These are phyloP conservation scores for Blastobotrys mokoenaii DNA, from an alignment of 805 yeast genomes.

Conservation along the genomic window DNA sequence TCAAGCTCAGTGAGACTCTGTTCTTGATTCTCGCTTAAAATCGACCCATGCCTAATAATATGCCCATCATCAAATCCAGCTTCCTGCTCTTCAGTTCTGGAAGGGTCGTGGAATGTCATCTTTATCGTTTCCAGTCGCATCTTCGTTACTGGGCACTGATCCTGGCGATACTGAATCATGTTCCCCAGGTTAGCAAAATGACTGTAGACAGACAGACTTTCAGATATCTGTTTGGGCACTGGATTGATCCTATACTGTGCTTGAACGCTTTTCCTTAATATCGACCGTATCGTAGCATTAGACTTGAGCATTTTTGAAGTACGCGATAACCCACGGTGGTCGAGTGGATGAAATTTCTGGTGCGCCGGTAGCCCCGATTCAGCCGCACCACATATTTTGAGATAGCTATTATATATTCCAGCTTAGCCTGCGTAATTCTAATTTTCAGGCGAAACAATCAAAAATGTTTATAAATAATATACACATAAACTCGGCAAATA, in stretches of 20 bases:
- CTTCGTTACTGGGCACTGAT: constrained; percentile 27
- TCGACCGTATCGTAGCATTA: not conserved
- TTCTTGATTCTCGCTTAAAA: not conserved
- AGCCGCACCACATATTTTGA: no score
- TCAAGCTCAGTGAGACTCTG: constrained; percentile 1
- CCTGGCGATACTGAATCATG: constrained; percentile 24
- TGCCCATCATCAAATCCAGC: constrained; percentile 2
- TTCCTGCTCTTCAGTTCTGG: constrained; percentile 3
- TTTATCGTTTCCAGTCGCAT: constrained; percentile 20
- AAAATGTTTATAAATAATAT: no score
- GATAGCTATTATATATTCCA: no score
- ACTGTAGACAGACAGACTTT: constrained; percentile 4
- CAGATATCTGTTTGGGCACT: constrained; percentile 1
- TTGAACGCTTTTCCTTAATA: constrained; percentile 3
- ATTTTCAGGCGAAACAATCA: no score
- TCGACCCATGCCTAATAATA: constrained; percentile 1
- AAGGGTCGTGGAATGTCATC: constrained; percentile 22
- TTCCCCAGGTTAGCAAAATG: constrained; percentile 16
- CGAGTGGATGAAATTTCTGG: no score
- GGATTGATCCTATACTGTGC: constrained; percentile 3
- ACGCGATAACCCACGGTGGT: no score
- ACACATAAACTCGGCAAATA: no score
- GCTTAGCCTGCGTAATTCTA: no score
- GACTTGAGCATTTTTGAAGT: not conserved
- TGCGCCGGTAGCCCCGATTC: no score